A percentile compares a stretch with the other conserved stretches of the same genome.
phyloP scores from a whole-genome alignment of 2,329 filamentous ascomycete genomes.

The Plenodomus lindquistii region DNA sequence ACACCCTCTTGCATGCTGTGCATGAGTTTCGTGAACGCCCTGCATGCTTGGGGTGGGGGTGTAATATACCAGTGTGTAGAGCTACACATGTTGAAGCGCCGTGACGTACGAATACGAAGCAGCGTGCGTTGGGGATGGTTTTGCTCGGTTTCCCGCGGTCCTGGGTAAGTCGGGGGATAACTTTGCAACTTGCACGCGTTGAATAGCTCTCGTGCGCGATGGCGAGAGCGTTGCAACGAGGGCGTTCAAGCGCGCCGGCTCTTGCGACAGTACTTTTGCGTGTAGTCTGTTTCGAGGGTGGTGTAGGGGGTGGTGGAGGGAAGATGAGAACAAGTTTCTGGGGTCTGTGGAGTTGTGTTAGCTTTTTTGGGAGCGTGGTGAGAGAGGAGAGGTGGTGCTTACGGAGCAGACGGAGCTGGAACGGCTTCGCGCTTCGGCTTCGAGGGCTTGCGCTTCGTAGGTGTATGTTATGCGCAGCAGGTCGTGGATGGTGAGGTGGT shows the following conservation, averaged over 20 bases:
- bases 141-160: too few species aligned
- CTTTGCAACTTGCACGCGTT: too few species aligned
- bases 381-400: slow-evolving; percentile 5
- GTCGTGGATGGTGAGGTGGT: slow-evolving; percentile 35
- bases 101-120: too few species aligned
- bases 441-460: slow-evolving; percentile 33
- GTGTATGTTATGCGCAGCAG: slow-evolving; percentile 41
- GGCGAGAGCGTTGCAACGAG: neutral
- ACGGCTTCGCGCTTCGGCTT: slow-evolving; percentile 21
- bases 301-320: slow-evolving; percentile 13
- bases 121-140: too few species aligned
- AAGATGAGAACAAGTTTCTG: slow-evolving; percentile 29
- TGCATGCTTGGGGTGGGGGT: neutral
- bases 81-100: neutral
- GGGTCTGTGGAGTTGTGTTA: slow-evolving; percentile 22
- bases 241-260: slow-evolving; percentile 1
- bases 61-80: neutral
- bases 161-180: too few species aligned
- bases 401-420: slow-evolving; percentile 31
- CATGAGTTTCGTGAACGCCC: neutral
- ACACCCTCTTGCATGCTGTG: neutral
- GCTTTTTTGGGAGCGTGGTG: neutral
- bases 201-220: too few species aligned
- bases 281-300: slow-evolving; percentile 37
- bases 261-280: slow-evolving; percentile 24